Evolutionary conservation across 169 alveolate genomes (phyloP), one percentile per base, ranked within the genome.

Genomic region (Toxoplasma gondii): DNA sequence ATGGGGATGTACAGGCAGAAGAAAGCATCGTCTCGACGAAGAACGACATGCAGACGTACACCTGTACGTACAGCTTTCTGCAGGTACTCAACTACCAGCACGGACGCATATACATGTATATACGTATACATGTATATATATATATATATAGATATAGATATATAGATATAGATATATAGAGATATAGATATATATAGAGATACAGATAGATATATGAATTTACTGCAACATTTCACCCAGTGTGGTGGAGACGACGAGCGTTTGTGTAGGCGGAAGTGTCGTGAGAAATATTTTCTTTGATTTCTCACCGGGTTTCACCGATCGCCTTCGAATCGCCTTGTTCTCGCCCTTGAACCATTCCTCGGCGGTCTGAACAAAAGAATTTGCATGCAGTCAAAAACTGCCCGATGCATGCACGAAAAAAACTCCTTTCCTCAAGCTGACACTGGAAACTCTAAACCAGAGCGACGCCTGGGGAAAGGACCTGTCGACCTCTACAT

Each of bases 331-430:
- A 31, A 74, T 34, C 27, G 84, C 84, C 84, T 74, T 74, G 39
- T 74, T n/a, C 19, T 74, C 45, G 27, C 84, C 84, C n/a, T 17
- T n/a, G 27, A 74, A 36, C 84, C 84, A 74, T n/a, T 74, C 84
- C 19, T 74, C 84, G 39, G 38, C n/a, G 45, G 84, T 34, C 84
- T 74, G 84, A 31, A 74, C 17, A 74, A 9, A 34, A 24, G 41
- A 69, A 69, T 24, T n/a, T 29, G 41, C 81, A 69, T n/a, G 81
- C 81, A 10, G 19, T n/a, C 16, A 24, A 58, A 58, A 58, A 16
- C 16, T 58, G 24, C 24, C 16, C n/a, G n/a, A n/a, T n/a, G n/a
- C n/a, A n/a, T n/a, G n/a, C n/a, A n/a, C n/a, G n/a, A n/a, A n/a
- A n/a, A 24, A 58, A 58, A 17, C 12, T 12, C 58, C 58, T 49